Evolutionary conservation across 2,329 filamentous ascomycete species (phyloP), one percentile per base, ranked within the genome.

Genomic region (Dendryphion nanum): DNA sequence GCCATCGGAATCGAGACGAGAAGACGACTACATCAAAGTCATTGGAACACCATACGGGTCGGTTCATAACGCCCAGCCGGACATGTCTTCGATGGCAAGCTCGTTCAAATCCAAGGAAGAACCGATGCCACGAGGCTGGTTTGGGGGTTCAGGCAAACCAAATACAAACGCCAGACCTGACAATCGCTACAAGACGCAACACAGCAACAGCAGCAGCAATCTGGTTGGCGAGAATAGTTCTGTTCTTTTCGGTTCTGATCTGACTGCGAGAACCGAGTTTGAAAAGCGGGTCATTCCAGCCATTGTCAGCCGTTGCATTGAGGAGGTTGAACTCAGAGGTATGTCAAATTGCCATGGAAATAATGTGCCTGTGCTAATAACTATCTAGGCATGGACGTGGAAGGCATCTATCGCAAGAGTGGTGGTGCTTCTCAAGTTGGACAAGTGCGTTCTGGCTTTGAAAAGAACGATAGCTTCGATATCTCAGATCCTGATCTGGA

Each of bases 371-470:
- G 4, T 36, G 30, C 41, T 53, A 40, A 54, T 34, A 24, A 13
- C 6, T 15, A 10, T 30, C 18, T 40, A 77, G 74, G 76, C 31
- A 95, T 98, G 88, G 90, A 97, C 56, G 81, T 94, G 52, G 93
- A 97, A 70, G 93, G 93, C 46, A 95, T 98, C 54, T 98, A 98
- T 71, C 83, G 93, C 58, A 98, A 98, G 75, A 95, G 90, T 35
- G 93, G 93, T 40, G 93, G 90, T 50, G 89, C 86, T 55, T 89
- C 87, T 6, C 89, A 94, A 64, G 86, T 95, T 61, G 94, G 95
- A 65, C 76, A 80, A 57, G 87, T 98, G 53, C 88, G 91, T 58
- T 86, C 90, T 50, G 89, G 90, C 10, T 97, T 98, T 62, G 90
- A 96, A 64, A 85, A 83, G 64, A 84, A 80, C 42, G 79, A 86